phyloP scores from a whole-genome alignment of 2,329 filamentous ascomycete genomes.

The Arthroderma sp. region DNA sequence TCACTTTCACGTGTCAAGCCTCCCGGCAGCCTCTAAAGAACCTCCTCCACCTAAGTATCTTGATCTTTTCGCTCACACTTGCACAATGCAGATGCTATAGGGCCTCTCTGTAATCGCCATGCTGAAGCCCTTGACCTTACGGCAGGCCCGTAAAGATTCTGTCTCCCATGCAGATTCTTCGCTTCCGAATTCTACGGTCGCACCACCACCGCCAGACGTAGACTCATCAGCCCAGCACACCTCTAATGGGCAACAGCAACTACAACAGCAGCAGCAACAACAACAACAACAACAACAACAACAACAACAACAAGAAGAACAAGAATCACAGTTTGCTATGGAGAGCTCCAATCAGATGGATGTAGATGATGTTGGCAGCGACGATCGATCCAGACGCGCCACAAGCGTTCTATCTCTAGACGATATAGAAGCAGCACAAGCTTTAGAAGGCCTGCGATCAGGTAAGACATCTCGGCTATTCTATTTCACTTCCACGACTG shows the following conservation, averaged over 20 bases:
- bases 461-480: constrained; percentile 37
- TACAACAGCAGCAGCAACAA: not conserved
- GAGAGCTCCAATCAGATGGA: constrained; percentile 23
- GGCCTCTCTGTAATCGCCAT: too few relatives aligned
- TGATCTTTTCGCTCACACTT: too few relatives aligned
- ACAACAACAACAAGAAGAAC: not conserved
- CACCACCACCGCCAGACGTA: not conserved
- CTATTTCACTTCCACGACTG: constrained; percentile 2
- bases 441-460: constrained; percentile 59
- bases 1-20: too few relatives aligned
- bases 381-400: constrained; percentile 30
- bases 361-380: constrained; percentile 22
- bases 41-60: too few relatives aligned
- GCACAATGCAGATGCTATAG: too few relatives aligned
- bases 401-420: constrained; percentile 37
- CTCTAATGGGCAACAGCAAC: not conserved
- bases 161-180: too few relatives aligned
- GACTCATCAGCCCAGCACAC: not conserved
- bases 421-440: constrained; percentile 53
- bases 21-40: too few relatives aligned
- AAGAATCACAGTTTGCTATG: too few relatives aligned
- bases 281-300: not conserved
- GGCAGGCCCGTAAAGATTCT: too few relatives aligned
- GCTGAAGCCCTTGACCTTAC: too few relatives aligned
- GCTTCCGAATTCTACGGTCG: not conserved